phyloP scores from a whole-genome alignment of 805 yeast genomes.

The Suhomyces vadensis region DNA sequence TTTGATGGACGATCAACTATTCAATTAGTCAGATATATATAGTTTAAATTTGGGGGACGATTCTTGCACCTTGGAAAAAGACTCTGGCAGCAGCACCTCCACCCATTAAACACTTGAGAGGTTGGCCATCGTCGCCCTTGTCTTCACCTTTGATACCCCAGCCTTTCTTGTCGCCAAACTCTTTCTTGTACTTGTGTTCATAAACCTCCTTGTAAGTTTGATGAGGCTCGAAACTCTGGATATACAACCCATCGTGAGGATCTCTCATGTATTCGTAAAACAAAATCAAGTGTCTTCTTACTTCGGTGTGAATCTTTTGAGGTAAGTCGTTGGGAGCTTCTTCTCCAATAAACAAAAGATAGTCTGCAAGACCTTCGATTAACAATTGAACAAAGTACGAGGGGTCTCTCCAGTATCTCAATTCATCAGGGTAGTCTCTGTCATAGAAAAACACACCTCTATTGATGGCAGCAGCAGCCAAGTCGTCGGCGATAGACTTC shows the following conservation, averaged over 20 bases:
- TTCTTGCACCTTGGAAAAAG: conserved; percentile 66
- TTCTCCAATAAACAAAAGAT: conserved; percentile 49
- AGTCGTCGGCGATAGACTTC: conserved; percentile 44
- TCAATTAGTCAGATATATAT: too few species aligned
- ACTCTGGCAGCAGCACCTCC: conserved; percentile 68
- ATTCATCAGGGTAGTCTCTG: conserved; percentile 56
- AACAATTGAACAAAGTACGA: conserved; percentile 64
- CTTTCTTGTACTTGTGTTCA: conserved; percentile 46
- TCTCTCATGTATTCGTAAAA: conserved; percentile 59
- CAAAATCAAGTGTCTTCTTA: conserved; percentile 55
- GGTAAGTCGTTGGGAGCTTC: conserved; percentile 39
- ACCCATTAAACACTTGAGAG: conserved; percentile 59
- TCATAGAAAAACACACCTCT: conserved; percentile 58
- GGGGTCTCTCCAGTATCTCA: conserved; percentile 64
- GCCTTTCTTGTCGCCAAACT: conserved; percentile 56
- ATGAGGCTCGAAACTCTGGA: conserved; percentile 60
- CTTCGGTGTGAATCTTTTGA: conserved; percentile 41
- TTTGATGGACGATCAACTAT: neutral
- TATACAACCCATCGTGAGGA: conserved; percentile 58
- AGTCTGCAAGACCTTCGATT: conserved; percentile 69
- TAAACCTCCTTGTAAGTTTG: conserved; percentile 51
- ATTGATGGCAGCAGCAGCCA: conserved; percentile 61
- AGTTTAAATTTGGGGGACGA: conserved; percentile 32
- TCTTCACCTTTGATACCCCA: conserved; percentile 54
- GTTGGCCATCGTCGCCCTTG: conserved; percentile 44